Percentiles rank a stretch among this genome's conserved stretches.
phyloP scores from a whole-genome alignment of 1,284 basidiomycete species.

The Irpex sp. region DNA sequence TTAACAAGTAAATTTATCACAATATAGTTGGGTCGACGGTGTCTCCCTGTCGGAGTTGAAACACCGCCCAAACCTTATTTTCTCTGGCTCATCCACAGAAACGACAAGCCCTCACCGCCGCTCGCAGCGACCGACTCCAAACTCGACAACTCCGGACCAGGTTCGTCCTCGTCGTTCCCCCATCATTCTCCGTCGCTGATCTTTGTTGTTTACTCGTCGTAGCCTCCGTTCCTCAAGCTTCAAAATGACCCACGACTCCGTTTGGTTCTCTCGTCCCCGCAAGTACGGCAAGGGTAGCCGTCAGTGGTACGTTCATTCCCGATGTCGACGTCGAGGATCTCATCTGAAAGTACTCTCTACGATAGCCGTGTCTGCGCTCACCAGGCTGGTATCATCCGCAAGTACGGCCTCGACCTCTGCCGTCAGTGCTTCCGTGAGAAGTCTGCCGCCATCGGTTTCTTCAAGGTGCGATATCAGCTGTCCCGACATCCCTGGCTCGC shows the following conservation, averaged over 20 bases:
- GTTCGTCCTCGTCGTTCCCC: slow-evolving; percentile 16
- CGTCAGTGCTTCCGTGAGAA: slow-evolving; percentile 99
- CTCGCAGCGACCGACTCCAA: slow-evolving; percentile 23
- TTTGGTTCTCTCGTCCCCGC: slow-evolving; percentile 94
- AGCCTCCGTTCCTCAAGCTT: slow-evolving; percentile 5
- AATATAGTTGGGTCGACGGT: neutral
- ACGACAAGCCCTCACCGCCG: slow-evolving; percentile 16
- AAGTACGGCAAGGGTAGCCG: slow-evolving; percentile 96
- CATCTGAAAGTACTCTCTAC: slow-evolving; percentile 9
- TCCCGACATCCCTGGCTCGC: neutral
- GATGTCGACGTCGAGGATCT: neutral
- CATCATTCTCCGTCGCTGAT: neutral
- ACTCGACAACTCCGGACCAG: slow-evolving; percentile 22
- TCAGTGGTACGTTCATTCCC: slow-evolving; percentile 76
- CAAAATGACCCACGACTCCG: slow-evolving; percentile 88
- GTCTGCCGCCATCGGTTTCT: slow-evolving; percentile 92
- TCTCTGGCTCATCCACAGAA: slow-evolving; percentile 20
- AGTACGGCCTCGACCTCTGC: slow-evolving; percentile 95
- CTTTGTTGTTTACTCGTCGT: neutral
- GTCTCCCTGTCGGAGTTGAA: slow-evolving; percentile 13
- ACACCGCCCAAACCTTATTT: slow-evolving; percentile 24
- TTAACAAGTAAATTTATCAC: neutral
- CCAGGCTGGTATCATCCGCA: slow-evolving; percentile 95
- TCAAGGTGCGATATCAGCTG: slow-evolving; percentile 73
- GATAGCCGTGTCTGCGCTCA: slow-evolving; percentile 93